Percentiles rank a stretch among this genome's conserved stretches.
These are phyloP conservation scores for Beverwykella pulmonaria DNA, from an alignment of 495 filamentous ascomycete species.

Conservation along the genomic window DNA sequence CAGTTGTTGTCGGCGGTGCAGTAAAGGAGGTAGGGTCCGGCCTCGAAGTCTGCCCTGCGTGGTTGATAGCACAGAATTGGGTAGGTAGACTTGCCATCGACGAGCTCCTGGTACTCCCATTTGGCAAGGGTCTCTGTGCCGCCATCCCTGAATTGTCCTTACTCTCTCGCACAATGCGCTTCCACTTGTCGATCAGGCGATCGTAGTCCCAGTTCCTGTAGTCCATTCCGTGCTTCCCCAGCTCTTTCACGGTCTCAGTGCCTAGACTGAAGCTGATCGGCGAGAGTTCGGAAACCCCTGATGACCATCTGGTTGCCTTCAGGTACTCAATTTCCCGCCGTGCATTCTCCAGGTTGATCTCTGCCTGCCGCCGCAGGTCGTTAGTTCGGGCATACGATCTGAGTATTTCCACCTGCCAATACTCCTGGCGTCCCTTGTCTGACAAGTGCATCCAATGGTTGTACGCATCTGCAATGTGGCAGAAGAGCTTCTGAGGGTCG, in stretches of 20 bases:
- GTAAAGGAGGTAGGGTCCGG: conserved; percentile 16
- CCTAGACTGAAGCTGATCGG: conserved; percentile 65
- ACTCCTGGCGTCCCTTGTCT: conserved; percentile 58
- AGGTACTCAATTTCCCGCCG: conserved; percentile 75
- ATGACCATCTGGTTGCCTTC: conserved; percentile 64
- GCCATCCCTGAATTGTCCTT: conserved; percentile 36
- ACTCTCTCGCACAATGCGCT: conserved; percentile 51
- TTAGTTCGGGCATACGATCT: conserved; percentile 70
- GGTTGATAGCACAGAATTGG: conserved; percentile 12
- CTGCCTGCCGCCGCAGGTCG: conserved; percentile 64
- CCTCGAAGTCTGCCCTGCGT: background rate
- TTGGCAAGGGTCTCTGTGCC: conserved; percentile 38
- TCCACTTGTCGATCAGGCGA: conserved; percentile 61
- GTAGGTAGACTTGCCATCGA: conserved; percentile 28
- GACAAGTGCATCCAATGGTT: conserved; percentile 68
- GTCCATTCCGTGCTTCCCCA: conserved; percentile 33
- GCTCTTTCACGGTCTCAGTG: conserved; percentile 44
- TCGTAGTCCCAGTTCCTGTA: conserved; percentile 59
- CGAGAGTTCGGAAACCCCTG: conserved; percentile 54
- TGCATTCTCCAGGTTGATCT: conserved; percentile 62
- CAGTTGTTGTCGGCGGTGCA: conserved; percentile 23
- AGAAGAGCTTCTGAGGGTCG: conserved; percentile 58
- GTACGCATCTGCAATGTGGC: conserved; percentile 71
- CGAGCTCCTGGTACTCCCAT: conserved; percentile 6
- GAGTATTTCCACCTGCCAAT: conserved; percentile 79